Conservation (phyloP, 495 filamentous ascomycete species). For the Cercophora newfieldiana region DNA sequence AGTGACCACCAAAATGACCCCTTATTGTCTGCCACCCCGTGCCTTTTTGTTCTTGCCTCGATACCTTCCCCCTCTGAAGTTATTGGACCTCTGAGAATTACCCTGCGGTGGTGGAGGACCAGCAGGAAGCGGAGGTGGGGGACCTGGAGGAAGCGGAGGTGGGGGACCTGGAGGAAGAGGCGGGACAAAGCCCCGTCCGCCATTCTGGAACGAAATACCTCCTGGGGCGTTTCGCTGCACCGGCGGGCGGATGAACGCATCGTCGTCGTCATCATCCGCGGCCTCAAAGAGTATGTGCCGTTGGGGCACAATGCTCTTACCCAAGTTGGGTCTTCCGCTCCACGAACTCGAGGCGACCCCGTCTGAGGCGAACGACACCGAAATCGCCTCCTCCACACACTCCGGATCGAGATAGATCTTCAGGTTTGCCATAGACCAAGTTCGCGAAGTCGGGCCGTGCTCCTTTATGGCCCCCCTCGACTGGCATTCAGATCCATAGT, state of each 20-base stretch:
- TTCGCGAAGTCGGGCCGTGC: constrained; percentile 2
- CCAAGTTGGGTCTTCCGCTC: constrained; percentile 23
- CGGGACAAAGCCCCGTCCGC: background rate
- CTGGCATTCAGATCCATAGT: constrained; percentile 42
- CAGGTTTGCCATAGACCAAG: constrained; percentile 38
- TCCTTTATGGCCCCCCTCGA: background rate
- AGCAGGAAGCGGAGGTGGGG: background rate
- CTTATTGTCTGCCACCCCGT: no score
- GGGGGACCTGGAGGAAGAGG: background rate
- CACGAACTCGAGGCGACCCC: background rate
- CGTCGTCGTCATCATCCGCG: constrained; percentile 44
- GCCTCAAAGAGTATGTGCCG: constrained; percentile 42
- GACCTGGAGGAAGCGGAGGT: background rate
- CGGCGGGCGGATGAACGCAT: constrained; percentile 40
- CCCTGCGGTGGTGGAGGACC: background rate
- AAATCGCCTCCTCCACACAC: constrained; percentile 33
- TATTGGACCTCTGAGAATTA: no score
- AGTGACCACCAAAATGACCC: no score
- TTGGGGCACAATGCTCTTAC: constrained; percentile 38
- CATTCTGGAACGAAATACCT: constrained; percentile 3
- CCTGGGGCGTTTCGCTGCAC: constrained; percentile 22
- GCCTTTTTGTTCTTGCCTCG: background rate
- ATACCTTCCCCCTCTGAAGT: background rate
- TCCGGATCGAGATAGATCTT: constrained; percentile 40
- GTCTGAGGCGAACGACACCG: constrained; percentile 11